A percentile compares a stretch with the other conserved stretches of the same genome.
These are phyloP conservation scores for Allomyces macrogynus DNA, from an alignment of 192 early-diverging fungal genomes.

Conservation along the genomic window DNA sequence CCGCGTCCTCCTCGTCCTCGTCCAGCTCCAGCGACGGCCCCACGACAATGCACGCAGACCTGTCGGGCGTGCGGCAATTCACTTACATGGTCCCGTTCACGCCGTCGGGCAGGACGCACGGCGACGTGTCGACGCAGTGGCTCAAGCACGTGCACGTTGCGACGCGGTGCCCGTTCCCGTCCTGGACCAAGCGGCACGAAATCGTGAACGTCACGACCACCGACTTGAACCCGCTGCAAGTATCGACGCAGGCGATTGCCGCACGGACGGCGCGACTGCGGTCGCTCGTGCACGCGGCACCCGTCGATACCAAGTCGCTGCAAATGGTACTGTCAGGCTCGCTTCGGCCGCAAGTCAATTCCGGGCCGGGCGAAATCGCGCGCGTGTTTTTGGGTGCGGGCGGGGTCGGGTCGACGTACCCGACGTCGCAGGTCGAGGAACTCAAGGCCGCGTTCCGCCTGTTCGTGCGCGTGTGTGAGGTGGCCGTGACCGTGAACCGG, in stretches of 20 bases:
- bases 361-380: not conserved
- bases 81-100: not conserved
- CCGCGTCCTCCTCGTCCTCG: not conserved
- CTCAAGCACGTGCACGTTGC: not conserved
- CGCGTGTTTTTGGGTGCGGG: not conserved
- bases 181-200: not conserved
- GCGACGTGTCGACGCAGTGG: not conserved
- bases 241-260: not conserved
- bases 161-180: not conserved
- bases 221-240: not conserved
- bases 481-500: not conserved
- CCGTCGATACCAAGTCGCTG: not conserved
- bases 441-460: not conserved
- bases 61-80: not conserved
- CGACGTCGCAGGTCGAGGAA: not conserved
- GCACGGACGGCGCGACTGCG: not conserved
- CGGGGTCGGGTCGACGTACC: not conserved
- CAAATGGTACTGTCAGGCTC: not conserved
- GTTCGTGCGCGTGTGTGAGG: not conserved
- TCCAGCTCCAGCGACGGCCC: not conserved
- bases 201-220: not conserved
- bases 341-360: not conserved
- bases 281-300: not conserved
- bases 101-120: not conserved
- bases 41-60: not conserved